Conservation (phyloP, 2,329 filamentous ascomycete species). For the Cladosporium oxysporum region DNA sequence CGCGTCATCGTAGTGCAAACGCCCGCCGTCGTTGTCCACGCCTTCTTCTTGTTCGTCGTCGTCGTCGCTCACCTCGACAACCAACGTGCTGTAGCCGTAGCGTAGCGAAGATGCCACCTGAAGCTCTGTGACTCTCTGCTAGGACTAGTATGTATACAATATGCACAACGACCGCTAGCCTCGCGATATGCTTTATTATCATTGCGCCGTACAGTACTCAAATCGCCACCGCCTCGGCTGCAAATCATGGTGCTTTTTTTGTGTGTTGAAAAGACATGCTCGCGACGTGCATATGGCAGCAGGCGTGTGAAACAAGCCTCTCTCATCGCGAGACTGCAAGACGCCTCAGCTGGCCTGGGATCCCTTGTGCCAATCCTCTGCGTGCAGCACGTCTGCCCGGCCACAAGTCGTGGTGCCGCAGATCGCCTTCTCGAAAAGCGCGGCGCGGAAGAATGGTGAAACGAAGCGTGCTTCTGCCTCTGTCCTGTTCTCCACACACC, state of each 20-base stretch:
- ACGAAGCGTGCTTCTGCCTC: background rate
- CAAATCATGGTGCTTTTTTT: background rate
- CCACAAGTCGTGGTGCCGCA: conserved; percentile 16
- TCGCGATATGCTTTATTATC: background rate
- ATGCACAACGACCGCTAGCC: background rate
- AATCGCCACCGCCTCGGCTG: background rate
- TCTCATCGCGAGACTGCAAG: conserved; percentile 4
- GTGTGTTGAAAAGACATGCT: background rate
- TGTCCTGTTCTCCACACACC: conserved; percentile 6
- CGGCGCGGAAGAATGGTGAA: conserved; percentile 7
- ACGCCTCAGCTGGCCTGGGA: conserved; percentile 16
- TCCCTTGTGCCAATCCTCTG: conserved; percentile 6
- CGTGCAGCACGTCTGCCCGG: background rate
- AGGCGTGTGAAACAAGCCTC: conserved; percentile 12
- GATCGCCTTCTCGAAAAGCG: conserved; percentile 18
- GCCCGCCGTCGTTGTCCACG: background rate
- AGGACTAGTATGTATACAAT: too few species aligned
- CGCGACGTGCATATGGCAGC: conserved; percentile 2
- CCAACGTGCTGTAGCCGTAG: conserved; percentile 10
- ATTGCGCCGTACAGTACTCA: background rate
- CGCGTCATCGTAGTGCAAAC: background rate
- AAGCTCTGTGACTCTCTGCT: conserved; percentile 2
- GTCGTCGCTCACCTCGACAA: conserved; percentile 20
- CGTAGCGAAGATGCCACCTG: conserved; percentile 2
- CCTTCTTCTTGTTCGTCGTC: background rate